Percentiles rank a stretch among this genome's conserved stretches.
Evolutionary conservation across 2,329 filamentous ascomycete genomes (phyloP).

Genomic region (Talaromyces sp.): DNA sequence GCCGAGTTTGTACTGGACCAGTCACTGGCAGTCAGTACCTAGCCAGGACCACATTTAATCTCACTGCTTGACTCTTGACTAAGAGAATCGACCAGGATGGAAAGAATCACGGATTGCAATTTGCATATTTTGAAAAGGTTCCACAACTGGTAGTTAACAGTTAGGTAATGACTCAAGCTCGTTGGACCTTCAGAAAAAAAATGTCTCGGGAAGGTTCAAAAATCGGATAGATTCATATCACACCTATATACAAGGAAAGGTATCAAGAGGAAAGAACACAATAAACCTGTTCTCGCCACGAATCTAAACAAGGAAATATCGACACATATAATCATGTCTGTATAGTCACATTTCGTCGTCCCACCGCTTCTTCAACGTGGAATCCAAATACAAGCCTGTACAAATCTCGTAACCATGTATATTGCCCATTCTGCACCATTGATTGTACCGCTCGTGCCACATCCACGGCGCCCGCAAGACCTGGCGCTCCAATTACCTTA

Average conservation of each 20-base stretch:
- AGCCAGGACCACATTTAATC: too few relatives aligned
- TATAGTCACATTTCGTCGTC: conserved; percentile 55
- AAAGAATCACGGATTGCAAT: too few relatives aligned
- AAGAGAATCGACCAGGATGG: too few relatives aligned
- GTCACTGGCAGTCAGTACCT: too few relatives aligned
- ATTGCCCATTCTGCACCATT: conserved; percentile 68
- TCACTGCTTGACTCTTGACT: too few relatives aligned
- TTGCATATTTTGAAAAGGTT: too few relatives aligned
- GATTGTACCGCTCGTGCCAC: conserved; percentile 72
- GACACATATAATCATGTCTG: conserved; percentile 24
- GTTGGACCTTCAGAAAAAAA: not conserved
- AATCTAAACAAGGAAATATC: not conserved
- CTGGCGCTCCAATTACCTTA: conserved; percentile 35
- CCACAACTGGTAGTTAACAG: too few relatives aligned
- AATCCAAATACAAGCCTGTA: conserved; percentile 83
- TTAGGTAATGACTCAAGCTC: too few relatives aligned
- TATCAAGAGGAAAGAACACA: not conserved
- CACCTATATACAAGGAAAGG: conserved; percentile 7
- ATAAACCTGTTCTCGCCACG: not conserved
- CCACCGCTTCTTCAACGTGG: conserved; percentile 69
- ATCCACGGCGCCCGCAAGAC: conserved; percentile 56
- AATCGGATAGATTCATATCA: not conserved
- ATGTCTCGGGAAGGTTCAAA: not conserved
- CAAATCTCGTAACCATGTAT: conserved; percentile 73
- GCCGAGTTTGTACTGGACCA: too few relatives aligned